Base-by-base conservation (phyloP, 352 stramenopile species). In the Phytophthora pluvialis region DNA sequence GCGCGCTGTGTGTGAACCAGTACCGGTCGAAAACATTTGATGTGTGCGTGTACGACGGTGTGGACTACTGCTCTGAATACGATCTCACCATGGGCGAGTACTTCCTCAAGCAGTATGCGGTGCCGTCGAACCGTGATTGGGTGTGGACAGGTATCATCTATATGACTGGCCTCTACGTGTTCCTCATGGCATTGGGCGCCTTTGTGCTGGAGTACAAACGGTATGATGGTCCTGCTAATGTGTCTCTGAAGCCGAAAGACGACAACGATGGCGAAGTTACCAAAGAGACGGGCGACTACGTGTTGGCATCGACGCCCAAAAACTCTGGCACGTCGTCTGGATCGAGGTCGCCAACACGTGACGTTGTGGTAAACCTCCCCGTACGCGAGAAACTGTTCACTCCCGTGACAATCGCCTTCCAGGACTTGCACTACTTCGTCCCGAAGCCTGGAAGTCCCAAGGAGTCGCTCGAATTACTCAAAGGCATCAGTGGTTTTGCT, bases 401-500 rank as follows among this genome's bases (percentile, higher is more conserved):
- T 4, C 45, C 45, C 3, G 38, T 28, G 3, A 52, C 45, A n/a
- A 40, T 52, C 7, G 45, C 45, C 0, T 52, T 28, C 28, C 38
- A 52, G n/a, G 45, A 52, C n/a, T n/a, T 52, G 15, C 28, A 29
- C 28, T 52, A 52, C 16, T 40, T n/a, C 5, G 45, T 52, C 11
- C 45, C 45, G 9, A 40, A 28, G 3, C 45, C 45, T 10, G 28
- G 39, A 25, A 29, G 39, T 10, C 45, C 28, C 7, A 52, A 52
- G 32, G 45, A 52, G 45, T 40, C 15, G 15, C 39, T 52, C 4
- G 28, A 52, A 12, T 42, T 64, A 36, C 36, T 64, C 0, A 64
- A 64, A 35, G 57, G 57, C 5, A 54, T 64, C 15, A 64, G 43
- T 18, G 57, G 57, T 15, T 64, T 50, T 12, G 57, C 57, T 10